A percentile compares a stretch with the other conserved stretches of the same genome.
Evolutionary conservation across 331 rosid genomes (phyloP).

Genomic region (Acacia pycnantha): DNA sequence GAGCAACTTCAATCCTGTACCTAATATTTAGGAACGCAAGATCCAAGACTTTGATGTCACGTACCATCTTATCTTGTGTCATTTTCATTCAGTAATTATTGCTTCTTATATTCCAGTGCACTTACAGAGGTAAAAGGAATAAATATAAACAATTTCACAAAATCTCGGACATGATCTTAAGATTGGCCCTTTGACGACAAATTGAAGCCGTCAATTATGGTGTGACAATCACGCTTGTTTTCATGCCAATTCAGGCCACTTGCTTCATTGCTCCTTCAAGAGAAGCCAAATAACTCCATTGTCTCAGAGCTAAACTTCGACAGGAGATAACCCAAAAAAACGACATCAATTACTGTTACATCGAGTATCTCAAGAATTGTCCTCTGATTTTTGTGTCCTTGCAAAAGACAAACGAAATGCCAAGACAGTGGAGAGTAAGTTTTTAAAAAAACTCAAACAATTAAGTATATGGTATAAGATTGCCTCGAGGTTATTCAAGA

Average conservation of each 20-base stretch:
- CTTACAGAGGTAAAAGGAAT: neutral
- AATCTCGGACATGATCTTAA: neutral
- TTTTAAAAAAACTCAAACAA: neutral
- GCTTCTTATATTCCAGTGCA: neutral
- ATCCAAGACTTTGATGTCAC: slow-evolving; percentile 44
- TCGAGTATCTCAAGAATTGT: slow-evolving; percentile 31
- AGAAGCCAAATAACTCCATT: neutral
- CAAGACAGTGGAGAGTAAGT: neutral
- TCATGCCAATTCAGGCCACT: slow-evolving; percentile 3
- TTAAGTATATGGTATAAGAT: neutral
- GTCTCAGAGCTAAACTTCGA: neutral
- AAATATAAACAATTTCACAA: neutral
- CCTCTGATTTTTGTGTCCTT: slow-evolving; percentile 24
- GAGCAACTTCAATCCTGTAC: slow-evolving; percentile 18
- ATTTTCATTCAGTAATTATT: slow-evolving; percentile 44
- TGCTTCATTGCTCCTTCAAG: slow-evolving; percentile 1
- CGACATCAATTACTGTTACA: slow-evolving; percentile 21
- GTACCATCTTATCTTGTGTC: slow-evolving; percentile 32
- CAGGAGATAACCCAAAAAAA: neutral
- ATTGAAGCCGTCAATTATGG: slow-evolving; percentile 19
- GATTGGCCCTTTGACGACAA: neutral
- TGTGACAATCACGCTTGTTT: neutral
- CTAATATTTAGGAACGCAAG: slow-evolving; percentile 27
- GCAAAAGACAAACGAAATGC: slow-evolving; percentile 2
- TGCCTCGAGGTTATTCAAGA: no score